Conservation (phyloP, 192 early-diverging fungal species). For the Gigaspora rosea region DNA sequence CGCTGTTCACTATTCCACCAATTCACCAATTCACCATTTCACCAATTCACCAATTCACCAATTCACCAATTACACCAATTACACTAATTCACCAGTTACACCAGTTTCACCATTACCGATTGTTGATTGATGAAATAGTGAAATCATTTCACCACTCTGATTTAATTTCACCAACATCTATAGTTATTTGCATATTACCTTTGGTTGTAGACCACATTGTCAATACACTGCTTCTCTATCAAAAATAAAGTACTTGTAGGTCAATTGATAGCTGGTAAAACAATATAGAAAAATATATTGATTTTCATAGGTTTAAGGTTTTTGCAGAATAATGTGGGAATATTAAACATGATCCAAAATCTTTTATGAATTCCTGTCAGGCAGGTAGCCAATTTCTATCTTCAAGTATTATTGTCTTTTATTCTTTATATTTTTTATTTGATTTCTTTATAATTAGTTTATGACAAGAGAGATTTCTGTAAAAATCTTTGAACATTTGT, state of each 20-base stretch:
- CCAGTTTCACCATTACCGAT: too few relatives aligned
- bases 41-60: too few relatives aligned
- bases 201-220: slow-evolving; percentile 67
- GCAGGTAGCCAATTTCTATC: slow-evolving; percentile 53
- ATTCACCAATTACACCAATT: too few relatives aligned
- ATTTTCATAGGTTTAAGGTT: slow-evolving; percentile 39
- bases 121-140: too few relatives aligned
- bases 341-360: slow-evolving; percentile 72
- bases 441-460: slow-evolving; percentile 21
- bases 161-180: too few relatives aligned
- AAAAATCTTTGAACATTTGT: slow-evolving; percentile 88
- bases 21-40: too few relatives aligned
- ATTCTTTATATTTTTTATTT: too few relatives aligned
- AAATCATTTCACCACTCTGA: too few relatives aligned
- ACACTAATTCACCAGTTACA: too few relatives aligned
- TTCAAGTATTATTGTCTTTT: neutral
- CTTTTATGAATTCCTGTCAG: slow-evolving; percentile 87
- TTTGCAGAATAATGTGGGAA: slow-evolving; percentile 56
- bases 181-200: slow-evolving; percentile 63
- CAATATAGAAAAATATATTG: slow-evolving; percentile 44
- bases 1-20: too few relatives aligned
- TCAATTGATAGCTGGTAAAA: slow-evolving; percentile 50
- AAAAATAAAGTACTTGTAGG: slow-evolving; percentile 80
- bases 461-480: slow-evolving; percentile 64
- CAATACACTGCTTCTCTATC: slow-evolving; percentile 80